Evolutionary conservation across 2,329 filamentous ascomycete genomes (phyloP).

Genomic region (Venturia effusa): DNA sequence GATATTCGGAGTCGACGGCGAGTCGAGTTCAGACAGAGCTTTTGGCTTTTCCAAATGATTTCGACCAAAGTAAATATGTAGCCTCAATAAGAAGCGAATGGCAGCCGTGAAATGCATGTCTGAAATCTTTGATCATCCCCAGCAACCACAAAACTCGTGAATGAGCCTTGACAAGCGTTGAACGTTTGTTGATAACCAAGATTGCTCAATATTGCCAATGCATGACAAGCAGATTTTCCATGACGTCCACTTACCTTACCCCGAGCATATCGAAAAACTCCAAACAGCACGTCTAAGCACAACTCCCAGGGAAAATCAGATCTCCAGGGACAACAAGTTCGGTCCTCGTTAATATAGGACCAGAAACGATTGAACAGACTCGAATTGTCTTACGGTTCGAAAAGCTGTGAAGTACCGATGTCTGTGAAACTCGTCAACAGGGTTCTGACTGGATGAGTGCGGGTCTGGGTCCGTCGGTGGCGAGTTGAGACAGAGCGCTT

Average conservation of each 20-base stretch:
- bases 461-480: background rate
- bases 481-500: background rate
- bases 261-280: too few relatives aligned
- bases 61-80: background rate
- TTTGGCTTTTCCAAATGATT: background rate
- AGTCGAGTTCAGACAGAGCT: background rate
- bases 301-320: background rate
- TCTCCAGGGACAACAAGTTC: too few relatives aligned
- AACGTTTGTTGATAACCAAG: too few relatives aligned
- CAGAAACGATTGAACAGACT: background rate
- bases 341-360: too few relatives aligned
- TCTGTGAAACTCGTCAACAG: background rate
- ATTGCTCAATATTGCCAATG: too few relatives aligned
- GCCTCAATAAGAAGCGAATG: too few relatives aligned
- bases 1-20: background rate
- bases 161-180: too few relatives aligned
- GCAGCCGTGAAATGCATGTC: too few relatives aligned
- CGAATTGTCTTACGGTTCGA: background rate
- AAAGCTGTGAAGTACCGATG: background rate
- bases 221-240: too few relatives aligned
- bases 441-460: background rate
- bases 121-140: too few relatives aligned
- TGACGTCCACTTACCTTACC: too few relatives aligned
- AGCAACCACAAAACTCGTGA: too few relatives aligned
- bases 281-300: background rate